Conservation (phyloP, 345 rosid species). For the Schrenkiella parvula region DNA sequence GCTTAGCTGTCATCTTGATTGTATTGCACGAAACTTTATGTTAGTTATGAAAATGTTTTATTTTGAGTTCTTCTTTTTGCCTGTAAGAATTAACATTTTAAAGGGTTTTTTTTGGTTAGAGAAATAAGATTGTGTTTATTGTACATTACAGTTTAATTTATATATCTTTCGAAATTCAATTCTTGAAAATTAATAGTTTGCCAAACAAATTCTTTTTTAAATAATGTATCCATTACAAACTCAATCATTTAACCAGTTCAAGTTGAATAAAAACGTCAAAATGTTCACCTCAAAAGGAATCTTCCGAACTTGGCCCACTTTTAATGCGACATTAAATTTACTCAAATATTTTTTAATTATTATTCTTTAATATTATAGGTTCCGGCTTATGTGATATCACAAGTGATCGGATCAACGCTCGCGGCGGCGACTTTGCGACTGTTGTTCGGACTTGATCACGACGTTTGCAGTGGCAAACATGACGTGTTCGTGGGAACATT, state of each 20-base stretch:
- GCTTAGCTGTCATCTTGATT: conserved; percentile 19
- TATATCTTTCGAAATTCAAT: not conserved
- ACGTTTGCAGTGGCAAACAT: conserved; percentile 46
- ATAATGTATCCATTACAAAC: not conserved
- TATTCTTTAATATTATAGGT: conserved; percentile 41
- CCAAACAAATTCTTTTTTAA: too few relatives aligned
- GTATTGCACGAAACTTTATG: conserved; percentile 23
- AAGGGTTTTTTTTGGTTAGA: not conserved
- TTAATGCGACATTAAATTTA: not conserved
- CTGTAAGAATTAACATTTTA: not conserved
- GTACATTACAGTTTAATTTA: not conserved
- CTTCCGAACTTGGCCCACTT: not conserved
- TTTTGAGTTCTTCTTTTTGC: not conserved
- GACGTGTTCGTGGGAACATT: conserved; percentile 70
- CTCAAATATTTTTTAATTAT: not conserved
- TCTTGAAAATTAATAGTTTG: not conserved
- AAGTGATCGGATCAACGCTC: conserved; percentile 68
- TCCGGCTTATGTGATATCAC: conserved; percentile 67
- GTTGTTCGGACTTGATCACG: conserved; percentile 42
- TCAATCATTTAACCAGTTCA: too few relatives aligned
- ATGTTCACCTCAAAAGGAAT: not conserved
- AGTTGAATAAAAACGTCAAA: not conserved
- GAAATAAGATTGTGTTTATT: not conserved
- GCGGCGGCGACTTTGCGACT: conserved; percentile 78
- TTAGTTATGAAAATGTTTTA: too few relatives aligned